A percentile compares a stretch with the other conserved stretches of the same genome.
Conservation (phyloP, 2,329 filamentous ascomycete genomes). For the Dothistroma septosporum region DNA sequence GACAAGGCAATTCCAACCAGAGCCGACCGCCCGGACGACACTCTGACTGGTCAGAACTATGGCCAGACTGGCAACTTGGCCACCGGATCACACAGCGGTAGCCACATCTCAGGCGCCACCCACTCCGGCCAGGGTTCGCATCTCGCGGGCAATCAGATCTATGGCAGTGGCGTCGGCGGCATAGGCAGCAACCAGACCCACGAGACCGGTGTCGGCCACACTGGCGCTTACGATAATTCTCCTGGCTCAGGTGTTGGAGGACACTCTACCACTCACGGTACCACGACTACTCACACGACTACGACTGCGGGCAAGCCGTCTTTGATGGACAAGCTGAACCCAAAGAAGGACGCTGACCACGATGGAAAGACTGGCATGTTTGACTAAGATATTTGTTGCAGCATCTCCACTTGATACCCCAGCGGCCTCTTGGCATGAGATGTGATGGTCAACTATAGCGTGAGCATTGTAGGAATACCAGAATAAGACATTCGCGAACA, state of each 20-base stretch:
- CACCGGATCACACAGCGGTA: constrained; percentile 1
- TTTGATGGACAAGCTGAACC: constrained; percentile 54
- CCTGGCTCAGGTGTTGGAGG: neutral
- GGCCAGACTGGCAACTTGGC: constrained; percentile 1
- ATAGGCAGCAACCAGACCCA: neutral
- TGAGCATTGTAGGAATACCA: neutral
- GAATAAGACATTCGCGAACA: neutral
- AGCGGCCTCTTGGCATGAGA: neutral
- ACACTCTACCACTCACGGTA: neutral
- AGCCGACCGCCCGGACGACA: constrained; percentile 14
- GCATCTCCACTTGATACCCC: neutral
- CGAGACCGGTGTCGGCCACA: constrained; percentile 7
- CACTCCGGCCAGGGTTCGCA: constrained; percentile 1
- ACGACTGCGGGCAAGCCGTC: constrained; percentile 40
- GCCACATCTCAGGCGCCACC: constrained; percentile 1
- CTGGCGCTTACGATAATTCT: neutral
- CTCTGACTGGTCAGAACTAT: constrained; percentile 14
- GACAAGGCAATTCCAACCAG: constrained; percentile 12
- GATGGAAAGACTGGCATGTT: constrained; percentile 56
- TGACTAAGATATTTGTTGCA: constrained; percentile 35
- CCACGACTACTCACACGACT: neutral
- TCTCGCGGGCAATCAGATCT: constrained; percentile 2
- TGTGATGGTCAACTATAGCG: neutral
- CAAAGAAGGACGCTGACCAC: constrained; percentile 49
- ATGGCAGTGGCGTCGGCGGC: constrained; percentile 1